phyloP scores from a whole-genome alignment of 352 stramenopile genomes.

The Phytopythium litorale region DNA sequence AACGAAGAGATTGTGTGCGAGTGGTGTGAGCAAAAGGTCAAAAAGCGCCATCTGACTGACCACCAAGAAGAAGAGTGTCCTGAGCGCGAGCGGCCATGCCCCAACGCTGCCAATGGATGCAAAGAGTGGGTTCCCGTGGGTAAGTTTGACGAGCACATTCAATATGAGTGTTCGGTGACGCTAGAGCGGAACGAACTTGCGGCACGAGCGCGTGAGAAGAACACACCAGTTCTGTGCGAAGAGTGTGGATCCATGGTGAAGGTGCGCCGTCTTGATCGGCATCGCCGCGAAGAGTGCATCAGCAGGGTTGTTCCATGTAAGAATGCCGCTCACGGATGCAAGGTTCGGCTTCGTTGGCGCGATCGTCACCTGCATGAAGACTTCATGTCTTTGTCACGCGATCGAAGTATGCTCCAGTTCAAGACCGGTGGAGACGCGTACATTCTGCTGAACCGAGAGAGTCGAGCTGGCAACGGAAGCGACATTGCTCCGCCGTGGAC shows the following conservation, averaged over 20 bases:
- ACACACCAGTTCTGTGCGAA: conserved; percentile 30
- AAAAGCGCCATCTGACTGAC: conserved; percentile 63
- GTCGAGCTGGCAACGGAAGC: conserved; percentile 2
- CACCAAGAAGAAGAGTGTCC: conserved; percentile 79
- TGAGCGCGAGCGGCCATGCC: conserved; percentile 63
- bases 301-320: conserved; percentile 66
- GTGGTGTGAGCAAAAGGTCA: conserved; percentile 57
- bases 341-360: conserved; percentile 47
- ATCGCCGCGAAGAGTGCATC: conserved; percentile 45
- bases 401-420: conserved; percentile 53
- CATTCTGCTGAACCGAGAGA: conserved; percentile 24
- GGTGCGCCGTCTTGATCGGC: conserved; percentile 30
- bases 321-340: conserved; percentile 64
- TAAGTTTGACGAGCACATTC: conserved; percentile 45
- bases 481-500: conserved; percentile 68
- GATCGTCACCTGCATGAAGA: conserved; percentile 72
- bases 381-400: conserved; percentile 36
- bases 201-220: conserved; percentile 40
- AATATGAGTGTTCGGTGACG: conserved; percentile 42
- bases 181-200: conserved; percentile 54
- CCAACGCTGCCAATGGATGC: conserved; percentile 54
- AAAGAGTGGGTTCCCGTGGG: conserved; percentile 69
- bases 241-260: conserved; percentile 49
- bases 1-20: conserved; percentile 59
- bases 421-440: conserved; percentile 37